A percentile compares a stretch with the other conserved stretches of the same genome.
phyloP scores from a whole-genome alignment of 805 yeast genomes.

The Nakazawaea wyomingensis region DNA sequence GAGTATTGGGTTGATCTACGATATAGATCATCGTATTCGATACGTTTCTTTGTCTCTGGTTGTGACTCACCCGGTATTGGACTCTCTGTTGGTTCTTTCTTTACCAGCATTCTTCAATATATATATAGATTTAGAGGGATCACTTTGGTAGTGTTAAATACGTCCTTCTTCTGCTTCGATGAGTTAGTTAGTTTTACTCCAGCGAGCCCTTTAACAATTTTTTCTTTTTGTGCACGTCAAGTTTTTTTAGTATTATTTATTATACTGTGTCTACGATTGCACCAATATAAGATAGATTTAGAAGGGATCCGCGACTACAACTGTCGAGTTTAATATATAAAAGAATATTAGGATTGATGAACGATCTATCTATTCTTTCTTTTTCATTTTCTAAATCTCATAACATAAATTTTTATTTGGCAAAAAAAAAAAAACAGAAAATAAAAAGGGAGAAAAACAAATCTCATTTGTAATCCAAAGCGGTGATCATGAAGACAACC shows the following conservation, averaged over 20 bases:
- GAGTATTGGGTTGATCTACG: constrained; percentile 81
- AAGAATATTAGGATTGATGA: constrained; percentile 2
- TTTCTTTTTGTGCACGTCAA: too few species aligned
- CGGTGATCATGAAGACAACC: neutral
- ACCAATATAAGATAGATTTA: too few species aligned
- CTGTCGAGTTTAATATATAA: neutral
- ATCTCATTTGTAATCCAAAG: neutral
- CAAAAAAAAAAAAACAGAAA: neutral
- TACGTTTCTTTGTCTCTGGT: constrained; percentile 23
- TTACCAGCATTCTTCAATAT: neutral
- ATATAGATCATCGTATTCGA: constrained; percentile 81
- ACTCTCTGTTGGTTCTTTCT: neutral
- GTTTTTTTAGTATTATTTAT: too few species aligned
- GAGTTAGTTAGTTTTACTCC: too few species aligned
- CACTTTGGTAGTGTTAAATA: too few species aligned
- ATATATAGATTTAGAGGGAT: too few species aligned
- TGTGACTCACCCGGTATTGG: neutral
- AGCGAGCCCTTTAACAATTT: too few species aligned
- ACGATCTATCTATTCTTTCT: neutral
- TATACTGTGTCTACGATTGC: too few species aligned
- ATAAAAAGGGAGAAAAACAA: neutral
- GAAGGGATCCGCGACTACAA: too few species aligned
- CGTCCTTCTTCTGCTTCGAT: too few species aligned
- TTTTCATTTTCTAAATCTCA: constrained; percentile 15
- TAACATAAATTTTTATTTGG: constrained; percentile 10